Base-by-base conservation (phyloP, 2,329 filamentous ascomycete species). In the Pezizomycotina sp. region DNA sequence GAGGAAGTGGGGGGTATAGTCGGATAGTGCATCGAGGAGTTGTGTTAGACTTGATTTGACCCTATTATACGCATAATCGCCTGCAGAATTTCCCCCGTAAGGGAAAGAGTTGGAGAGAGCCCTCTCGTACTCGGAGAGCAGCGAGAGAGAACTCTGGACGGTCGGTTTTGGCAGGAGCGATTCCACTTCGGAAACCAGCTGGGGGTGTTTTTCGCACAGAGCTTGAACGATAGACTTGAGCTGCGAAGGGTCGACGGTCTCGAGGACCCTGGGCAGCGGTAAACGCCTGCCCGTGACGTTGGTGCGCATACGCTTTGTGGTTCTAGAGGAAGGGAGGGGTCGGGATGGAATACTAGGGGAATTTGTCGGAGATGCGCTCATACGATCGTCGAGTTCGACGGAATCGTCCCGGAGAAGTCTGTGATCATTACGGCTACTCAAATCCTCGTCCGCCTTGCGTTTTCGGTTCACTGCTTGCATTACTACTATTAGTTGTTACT, bases 1-100 rank as follows among this genome's bases (percentile, higher is more conserved):
- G 2, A 98, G 71, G 53, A 92, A 98, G 56, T 95, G 83, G 3
- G 83, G 82, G 1, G 84, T 95, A 55, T 91, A 98, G 54, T 98
- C 89, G 55, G 77, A 76, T 27, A 98, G 66, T 27, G 89, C 83
- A 41, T 93, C 82, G 42, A 93, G 71, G 15, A 98, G 68, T 39
- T 81, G 74, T 16, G 73, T 62, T 12, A 95, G 66, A 23, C 77
- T 71, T 47, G 84, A 77, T 50, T 77, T 81, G 36, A 95, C 80
- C 50, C 89, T 74, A 55, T 93, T 91, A 57, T 93, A 98, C 32
- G 82, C 77, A 60, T 95, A 95, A 56, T 95, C 86, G 26, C 83
- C 82, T 40, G 74, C 80, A 8, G 77, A 69, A 49, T 83, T 76
- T 53, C 82, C 81, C 50, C 91, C 76, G 44, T 76, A 81, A 0